These are phyloP conservation scores for Trichosanthes truncata DNA, from an alignment of 306 rosid genomes.

Conservation along the genomic window DNA sequence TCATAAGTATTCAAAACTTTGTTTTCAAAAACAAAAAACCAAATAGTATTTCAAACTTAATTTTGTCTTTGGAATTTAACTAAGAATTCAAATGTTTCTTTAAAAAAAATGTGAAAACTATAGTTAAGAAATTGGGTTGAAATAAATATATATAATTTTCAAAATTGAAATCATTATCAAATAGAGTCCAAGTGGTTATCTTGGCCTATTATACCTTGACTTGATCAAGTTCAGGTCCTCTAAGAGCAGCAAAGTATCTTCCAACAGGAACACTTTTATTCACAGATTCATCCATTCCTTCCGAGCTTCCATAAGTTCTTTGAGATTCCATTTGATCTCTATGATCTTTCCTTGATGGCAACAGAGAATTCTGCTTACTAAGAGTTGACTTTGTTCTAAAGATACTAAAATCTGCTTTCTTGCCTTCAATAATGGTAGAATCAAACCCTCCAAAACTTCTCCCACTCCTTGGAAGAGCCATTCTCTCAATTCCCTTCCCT, in stretches of 20 bases:
- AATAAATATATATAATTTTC: too few species aligned
- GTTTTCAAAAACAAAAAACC: too few species aligned
- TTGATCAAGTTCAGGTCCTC: conserved; percentile 85
- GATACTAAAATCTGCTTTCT: conserved; percentile 53
- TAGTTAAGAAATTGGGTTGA: too few species aligned
- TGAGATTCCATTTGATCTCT: conserved; percentile 29
- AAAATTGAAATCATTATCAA: too few species aligned
- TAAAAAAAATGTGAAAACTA: too few species aligned
- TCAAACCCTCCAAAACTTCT: conserved; percentile 60
- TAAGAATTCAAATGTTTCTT: too few species aligned
- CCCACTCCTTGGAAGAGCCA: conserved; percentile 47
- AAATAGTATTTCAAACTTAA: too few species aligned
- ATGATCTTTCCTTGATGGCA: conserved; percentile 49
- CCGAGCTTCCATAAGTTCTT: conserved; percentile 20
- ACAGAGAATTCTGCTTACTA: conserved; percentile 59
- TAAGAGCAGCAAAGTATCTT: conserved; percentile 80
- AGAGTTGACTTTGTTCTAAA: conserved; percentile 58
- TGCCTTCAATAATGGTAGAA: conserved; percentile 32
- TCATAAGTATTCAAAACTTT: too few species aligned
- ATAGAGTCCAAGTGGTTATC: too few species aligned
- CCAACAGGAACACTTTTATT: conserved; percentile 69
- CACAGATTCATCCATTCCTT: conserved; percentile 40
- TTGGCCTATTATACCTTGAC: conserved; percentile 71
- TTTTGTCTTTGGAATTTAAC: too few species aligned
- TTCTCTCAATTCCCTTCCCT: conserved; percentile 35